These are phyloP conservation scores for Vanrija sp. DNA, from an alignment of 1,284 basidiomycete genomes.

Conservation along the genomic window DNA sequence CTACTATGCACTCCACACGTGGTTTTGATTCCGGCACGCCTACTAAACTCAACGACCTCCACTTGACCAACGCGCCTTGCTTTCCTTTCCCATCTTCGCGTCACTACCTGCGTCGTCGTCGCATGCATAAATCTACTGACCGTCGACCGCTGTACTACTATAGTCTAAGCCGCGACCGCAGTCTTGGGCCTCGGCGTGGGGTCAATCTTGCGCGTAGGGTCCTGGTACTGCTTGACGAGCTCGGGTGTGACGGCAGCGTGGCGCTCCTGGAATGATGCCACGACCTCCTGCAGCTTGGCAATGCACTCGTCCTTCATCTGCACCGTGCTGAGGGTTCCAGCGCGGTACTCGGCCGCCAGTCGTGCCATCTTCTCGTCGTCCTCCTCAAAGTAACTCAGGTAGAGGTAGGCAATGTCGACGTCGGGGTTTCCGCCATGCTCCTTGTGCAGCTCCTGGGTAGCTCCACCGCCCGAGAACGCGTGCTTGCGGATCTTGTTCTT, in stretches of 20 bases:
- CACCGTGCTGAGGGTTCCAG: constrained; percentile 81
- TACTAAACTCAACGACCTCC: too few species aligned
- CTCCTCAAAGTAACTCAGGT: constrained; percentile 93
- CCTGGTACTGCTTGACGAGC: constrained; percentile 75
- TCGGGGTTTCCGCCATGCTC: constrained; percentile 86
- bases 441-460: constrained; percentile 91
- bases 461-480: constrained; percentile 81
- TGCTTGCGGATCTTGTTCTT: constrained; percentile 97
- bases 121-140: too few species aligned
- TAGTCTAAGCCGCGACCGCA: background rate
- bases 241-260: constrained; percentile 79
- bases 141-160: too few species aligned
- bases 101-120: too few species aligned
- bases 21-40: too few species aligned
- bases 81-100: too few species aligned
- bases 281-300: constrained; percentile 74
- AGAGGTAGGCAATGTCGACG: constrained; percentile 95
- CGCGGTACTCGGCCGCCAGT: constrained; percentile 81
- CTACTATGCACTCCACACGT: too few species aligned
- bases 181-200: constrained; percentile 37
- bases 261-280: constrained; percentile 86
- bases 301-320: constrained; percentile 92
- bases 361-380: constrained; percentile 81
- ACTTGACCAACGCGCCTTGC: too few species aligned
- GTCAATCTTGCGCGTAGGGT: constrained; percentile 72